A percentile compares a stretch with the other conserved stretches of the same genome.
Evolutionary conservation across 2,329 filamentous ascomycete genomes (phyloP).

Genomic region (Calycina marina): DNA sequence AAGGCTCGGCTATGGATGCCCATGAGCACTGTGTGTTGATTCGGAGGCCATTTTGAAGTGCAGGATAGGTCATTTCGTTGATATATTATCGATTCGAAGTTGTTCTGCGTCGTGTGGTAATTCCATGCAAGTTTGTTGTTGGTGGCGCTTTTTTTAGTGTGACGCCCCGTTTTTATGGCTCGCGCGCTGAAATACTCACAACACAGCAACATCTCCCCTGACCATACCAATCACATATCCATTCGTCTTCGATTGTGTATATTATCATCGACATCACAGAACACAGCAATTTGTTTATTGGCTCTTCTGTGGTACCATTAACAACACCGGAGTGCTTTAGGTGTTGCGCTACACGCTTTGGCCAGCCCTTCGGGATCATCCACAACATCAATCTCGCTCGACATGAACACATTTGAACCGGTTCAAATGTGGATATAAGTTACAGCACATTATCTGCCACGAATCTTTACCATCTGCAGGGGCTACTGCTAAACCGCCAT

Average conservation of each 20-base stretch:
- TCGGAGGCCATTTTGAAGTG: not conserved
- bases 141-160: not conserved
- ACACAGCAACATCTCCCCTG: not conserved
- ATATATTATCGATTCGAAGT: not conserved
- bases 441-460: not conserved
- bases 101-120: not conserved
- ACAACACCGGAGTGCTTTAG: not conserved
- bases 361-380: not conserved
- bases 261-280: no score
- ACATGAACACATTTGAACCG: not conserved
- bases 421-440: not conserved
- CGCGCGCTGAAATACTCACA: not conserved
- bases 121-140: not conserved
- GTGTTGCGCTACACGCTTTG: not conserved
- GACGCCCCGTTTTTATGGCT: not conserved
- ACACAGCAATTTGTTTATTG: no score
- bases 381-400: not conserved
- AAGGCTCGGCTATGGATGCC: not conserved
- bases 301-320: no score
- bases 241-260: no score
- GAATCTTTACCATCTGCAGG: not conserved
- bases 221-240: not conserved
- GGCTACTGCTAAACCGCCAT: conserved; percentile 9
- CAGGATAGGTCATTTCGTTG: no score
- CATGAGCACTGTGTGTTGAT: not conserved